Conservation (phyloP, 306 rosid genomes). For the Mimosa bimucronata region DNA sequence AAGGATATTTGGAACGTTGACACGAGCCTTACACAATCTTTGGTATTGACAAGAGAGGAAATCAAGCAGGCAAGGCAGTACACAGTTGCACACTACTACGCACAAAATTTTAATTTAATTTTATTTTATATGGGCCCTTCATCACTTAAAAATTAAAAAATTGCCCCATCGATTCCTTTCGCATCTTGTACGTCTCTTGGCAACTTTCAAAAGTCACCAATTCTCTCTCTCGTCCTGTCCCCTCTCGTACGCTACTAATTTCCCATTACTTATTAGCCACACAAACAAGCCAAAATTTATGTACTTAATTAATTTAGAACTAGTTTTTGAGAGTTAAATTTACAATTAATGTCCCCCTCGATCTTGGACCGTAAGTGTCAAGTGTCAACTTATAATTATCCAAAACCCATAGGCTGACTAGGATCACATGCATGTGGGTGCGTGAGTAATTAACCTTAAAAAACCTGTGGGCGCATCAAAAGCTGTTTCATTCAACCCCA, state of each 20-base stretch:
- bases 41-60: neutral
- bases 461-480: neutral
- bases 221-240: neutral
- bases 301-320: neutral
- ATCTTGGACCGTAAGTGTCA: neutral
- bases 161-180: conserved; percentile 36
- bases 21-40: neutral
- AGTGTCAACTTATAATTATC: neutral
- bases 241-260: neutral
- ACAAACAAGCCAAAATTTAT: neutral
- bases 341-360: neutral
- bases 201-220: conserved; percentile 61
- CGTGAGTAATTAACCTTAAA: neutral
- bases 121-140: neutral
- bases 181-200: conserved; percentile 53
- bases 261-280: neutral
- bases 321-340: neutral
- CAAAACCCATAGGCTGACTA: neutral
- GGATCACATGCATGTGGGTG: neutral
- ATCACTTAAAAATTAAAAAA: neutral
- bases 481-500: neutral
- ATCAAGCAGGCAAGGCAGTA: neutral
- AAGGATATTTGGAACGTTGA: no score
- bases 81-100: neutral
- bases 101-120: neutral